These are phyloP conservation scores for Tolypocladium amazonense DNA, from an alignment of 2,329 filamentous ascomycete genomes.

Conservation along the genomic window DNA sequence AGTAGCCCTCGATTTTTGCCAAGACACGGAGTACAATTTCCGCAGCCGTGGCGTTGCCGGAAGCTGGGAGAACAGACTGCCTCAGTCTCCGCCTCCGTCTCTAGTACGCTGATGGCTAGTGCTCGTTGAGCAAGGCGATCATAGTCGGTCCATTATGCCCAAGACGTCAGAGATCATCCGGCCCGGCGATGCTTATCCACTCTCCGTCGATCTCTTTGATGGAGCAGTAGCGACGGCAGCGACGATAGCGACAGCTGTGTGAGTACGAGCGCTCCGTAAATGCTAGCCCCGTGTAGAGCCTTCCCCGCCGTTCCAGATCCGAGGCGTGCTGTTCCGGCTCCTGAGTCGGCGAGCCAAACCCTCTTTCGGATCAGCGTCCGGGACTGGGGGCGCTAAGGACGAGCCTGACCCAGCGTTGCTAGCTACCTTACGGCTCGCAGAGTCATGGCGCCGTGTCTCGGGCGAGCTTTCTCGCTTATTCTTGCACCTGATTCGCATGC, in stretches of 20 bases:
- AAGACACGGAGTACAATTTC: not conserved
- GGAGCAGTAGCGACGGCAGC: not conserved
- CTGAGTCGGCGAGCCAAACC: not conserved
- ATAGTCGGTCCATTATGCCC: not conserved
- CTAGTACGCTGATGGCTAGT: not conserved
- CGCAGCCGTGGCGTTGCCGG: not conserved
- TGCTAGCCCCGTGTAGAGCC: not conserved
- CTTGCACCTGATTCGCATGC: slow-evolving; percentile 4
- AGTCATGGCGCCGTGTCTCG: slow-evolving; percentile 1
- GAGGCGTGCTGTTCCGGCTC: not conserved
- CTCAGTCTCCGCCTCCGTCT: not conserved
- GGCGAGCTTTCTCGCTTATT: slow-evolving; percentile 4
- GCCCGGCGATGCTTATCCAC: not conserved
- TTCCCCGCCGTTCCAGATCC: not conserved
- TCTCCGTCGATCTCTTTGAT: not conserved
- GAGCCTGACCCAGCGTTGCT: not conserved
- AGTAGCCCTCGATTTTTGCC: not conserved
- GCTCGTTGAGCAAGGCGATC: not conserved
- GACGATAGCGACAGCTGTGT: not conserved
- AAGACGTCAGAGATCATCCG: not conserved
- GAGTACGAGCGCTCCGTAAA: not conserved
- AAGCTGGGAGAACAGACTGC: not conserved
- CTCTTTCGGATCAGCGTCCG: slow-evolving; percentile 5
- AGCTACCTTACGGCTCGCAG: not conserved
- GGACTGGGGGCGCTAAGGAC: not conserved